These are phyloP conservation scores for Aspergillus sergii DNA, from an alignment of 2,329 filamentous ascomycete species.

Conservation along the genomic window DNA sequence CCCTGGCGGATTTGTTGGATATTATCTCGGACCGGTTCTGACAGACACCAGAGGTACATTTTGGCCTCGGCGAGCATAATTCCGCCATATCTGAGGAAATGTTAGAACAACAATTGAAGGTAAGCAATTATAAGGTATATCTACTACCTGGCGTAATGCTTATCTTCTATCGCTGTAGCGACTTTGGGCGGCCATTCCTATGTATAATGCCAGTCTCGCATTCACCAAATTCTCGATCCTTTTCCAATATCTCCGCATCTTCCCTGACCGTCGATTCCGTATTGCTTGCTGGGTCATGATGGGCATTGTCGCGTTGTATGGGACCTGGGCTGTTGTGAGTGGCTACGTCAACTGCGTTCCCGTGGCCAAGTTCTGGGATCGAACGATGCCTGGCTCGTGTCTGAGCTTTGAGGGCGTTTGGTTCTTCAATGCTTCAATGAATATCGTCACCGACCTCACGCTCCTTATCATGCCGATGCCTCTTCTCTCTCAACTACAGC, in stretches of 20 bases:
- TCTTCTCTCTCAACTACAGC: conserved; percentile 40
- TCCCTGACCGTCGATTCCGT: conserved; percentile 36
- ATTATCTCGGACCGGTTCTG: neutral
- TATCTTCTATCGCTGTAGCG: conserved; percentile 16
- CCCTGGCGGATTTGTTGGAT: neutral
- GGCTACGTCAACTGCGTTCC: conserved; percentile 47
- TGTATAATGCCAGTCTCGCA: conserved; percentile 37
- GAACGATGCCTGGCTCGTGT: conserved; percentile 38
- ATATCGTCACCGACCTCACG: conserved; percentile 47
- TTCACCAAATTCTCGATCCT: conserved; percentile 50
- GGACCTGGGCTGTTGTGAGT: conserved; percentile 38
- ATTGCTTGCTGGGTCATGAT: conserved; percentile 39
- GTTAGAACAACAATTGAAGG: conserved; percentile 31
- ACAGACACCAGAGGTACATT: conserved; percentile 29
- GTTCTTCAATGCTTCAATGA: conserved; percentile 46
- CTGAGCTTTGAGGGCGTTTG: conserved; percentile 44
- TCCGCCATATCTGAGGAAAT: conserved; percentile 17
- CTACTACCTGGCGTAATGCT: neutral
- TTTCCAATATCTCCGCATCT: conserved; percentile 51
- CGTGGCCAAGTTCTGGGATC: conserved; percentile 45
- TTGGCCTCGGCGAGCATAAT: conserved; percentile 29
- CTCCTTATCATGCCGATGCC: conserved; percentile 48
- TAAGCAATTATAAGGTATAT: conserved; percentile 4
- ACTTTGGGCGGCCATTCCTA: conserved; percentile 35
- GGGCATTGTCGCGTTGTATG: conserved; percentile 31